These are phyloP conservation scores for Fusarium pseudoanthophilum DNA, from an alignment of 2,329 filamentous ascomycete genomes.

Conservation along the genomic window DNA sequence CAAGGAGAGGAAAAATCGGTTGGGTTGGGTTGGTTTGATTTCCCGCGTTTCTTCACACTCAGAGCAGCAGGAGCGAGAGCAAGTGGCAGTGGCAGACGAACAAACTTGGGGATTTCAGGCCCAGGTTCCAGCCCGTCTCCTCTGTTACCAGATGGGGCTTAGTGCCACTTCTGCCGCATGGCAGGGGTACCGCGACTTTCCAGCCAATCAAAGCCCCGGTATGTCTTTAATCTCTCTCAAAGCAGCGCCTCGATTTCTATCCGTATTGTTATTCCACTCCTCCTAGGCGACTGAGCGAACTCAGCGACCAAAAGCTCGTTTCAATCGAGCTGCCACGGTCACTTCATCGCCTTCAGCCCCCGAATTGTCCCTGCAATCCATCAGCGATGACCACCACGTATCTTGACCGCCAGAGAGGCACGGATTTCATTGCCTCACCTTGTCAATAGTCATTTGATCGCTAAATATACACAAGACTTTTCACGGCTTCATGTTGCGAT, in stretches of 20 bases:
- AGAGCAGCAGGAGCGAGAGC: background rate
- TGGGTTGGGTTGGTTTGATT: conserved; percentile 46
- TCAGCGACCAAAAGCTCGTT: conserved; percentile 31
- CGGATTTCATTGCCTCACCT: background rate
- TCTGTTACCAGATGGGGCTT: conserved; percentile 23
- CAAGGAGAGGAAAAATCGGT: conserved; percentile 49
- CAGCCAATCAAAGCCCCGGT: conserved; percentile 15
- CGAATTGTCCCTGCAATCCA: conserved; percentile 1
- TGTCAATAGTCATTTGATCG: background rate
- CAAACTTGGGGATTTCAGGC: conserved; percentile 29
- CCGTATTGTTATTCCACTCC: conserved; percentile 24
- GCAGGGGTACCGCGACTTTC: conserved; percentile 7
- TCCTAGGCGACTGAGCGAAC: conserved; percentile 30
- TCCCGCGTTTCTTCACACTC: conserved; percentile 39
- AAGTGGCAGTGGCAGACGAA: conserved; percentile 3
- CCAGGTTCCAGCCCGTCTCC: conserved; percentile 20
- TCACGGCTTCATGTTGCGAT: conserved; percentile 28
- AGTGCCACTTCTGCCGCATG: conserved; percentile 26
- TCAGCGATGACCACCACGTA: conserved; percentile 8
- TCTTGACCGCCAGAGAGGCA: background rate
- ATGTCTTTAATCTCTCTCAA: conserved; percentile 15
- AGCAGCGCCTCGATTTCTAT: conserved; percentile 28
- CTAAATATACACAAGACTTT: conserved; percentile 9
- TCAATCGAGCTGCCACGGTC: conserved; percentile 22
- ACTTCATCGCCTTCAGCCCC: conserved; percentile 21